Percentiles rank a stretch among this genome's conserved stretches.
phyloP scores from a whole-genome alignment of 164 flowering plant genomes.

The grape (Vitis vinifera) region ASM3070453v1 NC_081811.1:2590501-2591000 shows the following conservation, averaged over 20 bases:
- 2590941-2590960: constrained; percentile 93
- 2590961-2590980: constrained; percentile 79
- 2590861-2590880: constrained; percentile 2
- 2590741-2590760: constrained; percentile 89
- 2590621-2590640: constrained; percentile 21
- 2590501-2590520: constrained; percentile 42
- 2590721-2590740: constrained; percentile 98
- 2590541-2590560: constrained; percentile 34
- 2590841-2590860: background rate
- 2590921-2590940: constrained; percentile 95
- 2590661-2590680: constrained; percentile 29
- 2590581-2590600: constrained; percentile 38
- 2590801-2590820: constrained; percentile 95
- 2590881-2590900: constrained; percentile 43
- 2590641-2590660: constrained; percentile 24
- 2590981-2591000: constrained; percentile 92
- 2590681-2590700: constrained; percentile 70
- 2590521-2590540: constrained; percentile 35
- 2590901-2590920: constrained; percentile 99
- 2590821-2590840: constrained; percentile 1
- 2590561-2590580: constrained; percentile 21
- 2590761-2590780: constrained; percentile 84
- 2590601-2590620: constrained; percentile 26
- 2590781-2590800: constrained; percentile 85
- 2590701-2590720: constrained; percentile 96